Base-by-base conservation (phyloP, 768 basidiomycete genomes). In the Hygrocybe punicea region DNA sequence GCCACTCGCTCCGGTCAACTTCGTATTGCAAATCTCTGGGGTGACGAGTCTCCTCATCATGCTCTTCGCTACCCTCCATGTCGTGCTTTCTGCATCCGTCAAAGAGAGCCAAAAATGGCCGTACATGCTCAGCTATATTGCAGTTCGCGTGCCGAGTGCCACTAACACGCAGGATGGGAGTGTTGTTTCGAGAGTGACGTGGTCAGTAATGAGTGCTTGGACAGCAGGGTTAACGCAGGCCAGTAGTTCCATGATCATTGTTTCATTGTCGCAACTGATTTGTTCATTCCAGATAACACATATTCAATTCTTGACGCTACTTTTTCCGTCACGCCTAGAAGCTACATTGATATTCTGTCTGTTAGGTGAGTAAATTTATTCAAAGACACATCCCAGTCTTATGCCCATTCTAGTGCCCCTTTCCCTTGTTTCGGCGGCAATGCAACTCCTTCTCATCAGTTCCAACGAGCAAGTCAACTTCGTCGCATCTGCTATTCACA, bases 291-390 rank as follows among this genome's bases (percentile, higher is more conserved):
- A 98, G 93, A 89, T 93, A 49, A 96, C 97, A 0, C 95, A 98
- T 69, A 97, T 99, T 51, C 97, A 98, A 71, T 98, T 98, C 71
- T 78, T 99, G 53, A 96, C 97, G 4, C 80, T 98, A 10, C 79
- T 99, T 9, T 99, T 91, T 69, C 97, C 97, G 7, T 98, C 96
- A 19, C 76, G 81, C 21, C 81, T 96, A 19, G 97, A 98, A 74
- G 88, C 85, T 3, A 76, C 87, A 29, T 82, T 99, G 36, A 93
- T 99, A 49, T 87, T 93, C 65, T 74, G 83, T 42, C 79, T 98
- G 7, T 82, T 99, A 13, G 93, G 87, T 87, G 60, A 39, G 78
- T 74, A 24, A 8, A 16, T 37, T 29, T 55, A 47, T 49, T 10
- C n/a, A 9, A 13, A 21, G 46, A 42, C 44, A 24, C 33, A 13